Evolutionary conservation across 2,329 filamentous ascomycete species (phyloP), one percentile per base, ranked within the genome.

Genomic region (Aureobasidium sp.): DNA sequence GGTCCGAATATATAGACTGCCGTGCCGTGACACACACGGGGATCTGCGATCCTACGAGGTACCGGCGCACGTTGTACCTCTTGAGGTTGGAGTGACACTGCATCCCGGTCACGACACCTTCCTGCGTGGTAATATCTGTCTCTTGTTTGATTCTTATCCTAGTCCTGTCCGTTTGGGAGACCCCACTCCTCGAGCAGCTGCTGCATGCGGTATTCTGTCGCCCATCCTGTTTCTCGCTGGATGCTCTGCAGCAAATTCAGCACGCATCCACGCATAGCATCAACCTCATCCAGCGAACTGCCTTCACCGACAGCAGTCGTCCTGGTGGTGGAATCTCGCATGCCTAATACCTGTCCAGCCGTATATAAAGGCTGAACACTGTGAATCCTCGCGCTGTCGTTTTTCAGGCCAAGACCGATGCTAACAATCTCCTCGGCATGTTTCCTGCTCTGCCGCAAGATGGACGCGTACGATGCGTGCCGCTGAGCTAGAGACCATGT

Each of bases 161-260:
- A 47, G 55, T 59, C 42, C 47, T 61, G 29, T 45, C 57, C 37
- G 20, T 39, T 53, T 22, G 61, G 61, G 2, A 63, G 34, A n/a
- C 62, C 67, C 78, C 78, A 82, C 63, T 81, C 75, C 64, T 78
- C 75, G 29, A 78, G 64, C 64, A 87, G 70, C 65, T 84, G 79
- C 64, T 80, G 74, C 29, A 84, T 80, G 41, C 84, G 78, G 70
- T 87, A 86, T 67, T 84, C 78, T 52, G 85, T 87, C 2, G 84
- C 81, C 82, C 84, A 87, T 2, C 84, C 85, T 44, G 84, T 78
- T 67, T 88, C 85, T n/a, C 72, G 74, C 70, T 88, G 84, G 31
- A 88, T 81, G 12, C 79, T 82, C 29, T 78, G 75, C 22, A 88
- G 72, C 41, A 87, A 69, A 14, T 79, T 75, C 41, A 87, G 67